Conservation (phyloP, 129 eudicot genomes). For the Pseudognaphalium luteoalbum region DNA sequence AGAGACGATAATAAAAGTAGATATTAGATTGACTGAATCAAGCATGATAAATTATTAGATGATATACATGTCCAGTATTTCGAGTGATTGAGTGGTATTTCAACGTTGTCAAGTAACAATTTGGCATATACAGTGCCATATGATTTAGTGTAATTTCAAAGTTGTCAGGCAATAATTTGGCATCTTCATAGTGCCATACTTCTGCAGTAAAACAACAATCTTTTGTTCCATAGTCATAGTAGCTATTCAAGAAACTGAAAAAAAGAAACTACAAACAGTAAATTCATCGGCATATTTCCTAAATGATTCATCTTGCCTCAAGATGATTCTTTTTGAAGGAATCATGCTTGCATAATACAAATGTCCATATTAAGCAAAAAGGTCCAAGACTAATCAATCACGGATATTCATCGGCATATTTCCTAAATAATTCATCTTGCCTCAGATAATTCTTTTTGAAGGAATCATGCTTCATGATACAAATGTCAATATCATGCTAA, state of each 20-base stretch:
- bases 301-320: no score
- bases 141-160: conserved; percentile 9
- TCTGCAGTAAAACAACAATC: conserved; percentile 5
- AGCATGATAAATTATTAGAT: no score
- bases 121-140: neutral
- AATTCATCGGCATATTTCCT: neutral
- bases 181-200: conserved; percentile 3
- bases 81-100: neutral
- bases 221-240: neutral
- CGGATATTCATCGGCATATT: neutral
- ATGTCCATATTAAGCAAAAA: neutral
- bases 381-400: conserved; percentile 4
- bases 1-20: neutral
- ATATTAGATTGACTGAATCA: no score
- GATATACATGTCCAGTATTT: no score
- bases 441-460: neutral
- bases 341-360: conserved; percentile 25
- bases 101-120: neutral
- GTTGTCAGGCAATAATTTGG: neutral
- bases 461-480: conserved; percentile 26
- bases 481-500: conserved; percentile 2
- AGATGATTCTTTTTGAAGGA: neutral
- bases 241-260: conserved; percentile 3
- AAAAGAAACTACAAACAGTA: neutral
- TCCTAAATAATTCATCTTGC: no score